phyloP scores from a whole-genome alignment of 116 monocot species.

The Papilionanthe hybrid region DNA sequence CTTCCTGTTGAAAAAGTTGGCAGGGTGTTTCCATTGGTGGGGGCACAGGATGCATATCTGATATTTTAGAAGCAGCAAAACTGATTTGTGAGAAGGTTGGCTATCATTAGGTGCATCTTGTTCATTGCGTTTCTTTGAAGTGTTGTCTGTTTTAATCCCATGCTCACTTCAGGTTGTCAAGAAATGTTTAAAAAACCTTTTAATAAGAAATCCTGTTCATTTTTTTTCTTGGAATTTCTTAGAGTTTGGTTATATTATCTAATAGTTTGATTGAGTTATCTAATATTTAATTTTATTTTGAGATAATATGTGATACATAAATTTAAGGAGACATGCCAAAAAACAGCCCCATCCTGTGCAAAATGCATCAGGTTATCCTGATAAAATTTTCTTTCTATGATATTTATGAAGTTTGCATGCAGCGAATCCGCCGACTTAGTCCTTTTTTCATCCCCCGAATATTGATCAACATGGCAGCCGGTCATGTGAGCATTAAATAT shows the following conservation, averaged over 20 bases:
- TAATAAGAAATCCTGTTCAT: too few species aligned
- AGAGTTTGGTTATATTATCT: too few species aligned
- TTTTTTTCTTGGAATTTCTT: too few species aligned
- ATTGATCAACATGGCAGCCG: constrained; percentile 97
- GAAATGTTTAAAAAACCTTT: not conserved
- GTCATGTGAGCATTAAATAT: constrained; percentile 99
- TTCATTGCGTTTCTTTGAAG: constrained; percentile 1
- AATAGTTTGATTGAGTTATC: too few species aligned
- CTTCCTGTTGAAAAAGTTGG: constrained; percentile 11
- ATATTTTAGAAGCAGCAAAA: constrained; percentile 76
- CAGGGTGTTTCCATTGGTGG: constrained; percentile 98
- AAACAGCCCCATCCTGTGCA: too few species aligned
- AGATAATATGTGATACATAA: too few species aligned
- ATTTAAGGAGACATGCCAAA: too few species aligned
- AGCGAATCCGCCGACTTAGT: constrained; percentile 79
- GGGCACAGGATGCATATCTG: constrained; percentile 86
- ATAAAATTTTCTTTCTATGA: not conserved
- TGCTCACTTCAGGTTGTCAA: constrained; percentile 4
- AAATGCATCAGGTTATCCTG: too few species aligned
- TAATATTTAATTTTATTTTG: too few species aligned
- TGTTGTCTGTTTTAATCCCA: constrained; percentile 1
- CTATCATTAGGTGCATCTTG: not conserved
- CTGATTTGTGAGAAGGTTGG: constrained; percentile 84
- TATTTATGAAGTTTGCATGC: constrained; percentile 26
- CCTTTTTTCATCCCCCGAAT: constrained; percentile 90